Evolutionary conservation across 805 yeast genomes (phyloP), one percentile per base, ranked within the genome.

Genomic region (Candida boidinii): DNA sequence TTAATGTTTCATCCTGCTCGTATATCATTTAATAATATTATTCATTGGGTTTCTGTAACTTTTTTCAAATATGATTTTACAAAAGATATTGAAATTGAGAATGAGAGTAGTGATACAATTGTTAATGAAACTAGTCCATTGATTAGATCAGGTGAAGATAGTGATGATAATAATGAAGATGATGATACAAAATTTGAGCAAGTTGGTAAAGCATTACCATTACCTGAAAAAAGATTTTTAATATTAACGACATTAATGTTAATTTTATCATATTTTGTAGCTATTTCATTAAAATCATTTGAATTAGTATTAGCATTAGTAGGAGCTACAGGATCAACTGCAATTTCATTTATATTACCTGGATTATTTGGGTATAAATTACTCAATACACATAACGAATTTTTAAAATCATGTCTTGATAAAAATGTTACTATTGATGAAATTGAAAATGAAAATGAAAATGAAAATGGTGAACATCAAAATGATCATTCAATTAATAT

Each of bases 301-400:
- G 88, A 80, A 33, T 66, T 71, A 23, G 81, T 82, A 4, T 55
- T 82, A 30, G 74, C 90, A 1, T 58, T 82, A 33, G 87, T 82
- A 8, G 94, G 94, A 4, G 80, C 88, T 5, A 82, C 92, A 0
- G 94, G 94, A 0, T 82, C 88, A 4, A 83, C 88, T 0, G 64
- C 85, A 17, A 82, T 82, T 31, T 76, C 86, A 17, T 82, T 81
- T 53, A 79, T 80, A 8, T 61, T 82, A 27, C 94, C 94, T 0
- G 92, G 94, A 0, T 59, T 77, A 36, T 82, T 81, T 53, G 90
- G 90, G 0, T 81, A 59, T 49, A 68, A 75, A 49, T 53, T 73
- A 35, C 64, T 73, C n/a, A 65, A 42, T n/a, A 42, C 48, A 6
- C 31, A 45, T 16, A 49, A 54, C 29, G 28, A 35, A n/a, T n/a